These are phyloP conservation scores for Lactifluus subvellereus DNA, from an alignment of 768 basidiomycete genomes.

Conservation along the genomic window DNA sequence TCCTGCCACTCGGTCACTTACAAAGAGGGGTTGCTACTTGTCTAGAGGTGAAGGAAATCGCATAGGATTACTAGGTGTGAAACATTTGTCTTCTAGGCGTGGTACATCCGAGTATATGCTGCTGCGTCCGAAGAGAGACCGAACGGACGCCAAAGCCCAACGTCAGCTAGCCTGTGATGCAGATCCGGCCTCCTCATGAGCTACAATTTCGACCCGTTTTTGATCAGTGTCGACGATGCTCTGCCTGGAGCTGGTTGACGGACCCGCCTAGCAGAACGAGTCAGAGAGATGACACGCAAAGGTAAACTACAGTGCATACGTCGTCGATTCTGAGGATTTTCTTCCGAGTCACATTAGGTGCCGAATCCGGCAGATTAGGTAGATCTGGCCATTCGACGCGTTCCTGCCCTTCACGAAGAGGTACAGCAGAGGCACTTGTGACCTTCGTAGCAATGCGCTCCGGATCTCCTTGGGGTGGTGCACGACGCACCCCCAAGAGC, in stretches of 20 bases:
- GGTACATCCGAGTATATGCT: not conserved
- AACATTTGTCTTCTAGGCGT: not conserved
- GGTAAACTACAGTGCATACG: not conserved
- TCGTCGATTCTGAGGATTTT: not conserved
- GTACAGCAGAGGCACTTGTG: not conserved
- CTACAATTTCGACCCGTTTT: not conserved
- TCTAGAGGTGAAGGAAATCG: not conserved
- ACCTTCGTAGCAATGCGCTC: not conserved
- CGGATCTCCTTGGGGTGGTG: not conserved
- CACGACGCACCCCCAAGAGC: constrained; percentile 23
- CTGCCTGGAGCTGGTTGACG: not conserved
- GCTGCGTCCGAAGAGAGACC: not conserved
- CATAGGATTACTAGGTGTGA: not conserved
- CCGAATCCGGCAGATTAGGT: not conserved
- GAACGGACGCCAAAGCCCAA: not conserved
- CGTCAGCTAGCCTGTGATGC: not conserved
- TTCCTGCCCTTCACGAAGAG: not conserved
- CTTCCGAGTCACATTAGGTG: not conserved
- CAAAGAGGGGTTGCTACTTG: not conserved
- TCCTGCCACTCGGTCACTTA: not conserved
- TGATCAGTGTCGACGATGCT: not conserved
- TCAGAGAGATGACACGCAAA: not conserved
- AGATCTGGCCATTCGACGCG: not conserved
- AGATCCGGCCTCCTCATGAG: not conserved
- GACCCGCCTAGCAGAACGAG: not conserved